Base-by-base conservation (phyloP, 1,139 yeast genomes). In the Lizanozyma gosingica region DNA sequence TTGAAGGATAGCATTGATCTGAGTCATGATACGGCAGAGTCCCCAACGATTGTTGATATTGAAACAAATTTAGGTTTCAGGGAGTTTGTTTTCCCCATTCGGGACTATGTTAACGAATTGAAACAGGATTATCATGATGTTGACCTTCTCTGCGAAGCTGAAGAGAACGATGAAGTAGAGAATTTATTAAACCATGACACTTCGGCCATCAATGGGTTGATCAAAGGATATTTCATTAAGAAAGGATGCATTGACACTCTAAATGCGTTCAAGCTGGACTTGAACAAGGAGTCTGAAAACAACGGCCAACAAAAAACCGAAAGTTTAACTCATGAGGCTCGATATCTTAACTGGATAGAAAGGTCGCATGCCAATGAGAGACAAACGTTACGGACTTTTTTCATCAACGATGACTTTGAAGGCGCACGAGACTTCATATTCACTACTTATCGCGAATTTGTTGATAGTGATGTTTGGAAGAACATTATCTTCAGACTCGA, bases 51-150 rank as follows among this genome's bases (percentile, higher is more conserved):
- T 9, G 42, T 56, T 9, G 49, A 51, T 38, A 58, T 70, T 15
- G 56, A 48, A 18, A 63, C 73, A 8, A 70, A 70, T 46, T 59
- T 70, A 15, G 76, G 76, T 1, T 64, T 65, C 45, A 63, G 58
- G 40, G 70, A 67, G 36, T 70, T 70, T 48, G 61, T 60, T 43
- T 70, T 67, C 44, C 64, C 69, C 43, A 64, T 70, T 38, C 54
- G 56, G 33, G 59, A 58, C 42, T 68, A 70, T 47, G 57, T 65
- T 15, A 54, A 56, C 36, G 48, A 48, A 3, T 57, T 54, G 46
- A 66, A 66, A 40, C 46, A 47, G 3, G 58, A 55, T 33, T 50
- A 50, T 37, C 58, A 57, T 38, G 53, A 52, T 36, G 48, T 50
- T 11, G 43, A 58, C 29, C 49, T 57, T 37, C 39, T 49, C 16